Conservation (phyloP, 805 yeast species). For the Wickerhamomyces chaumierensis region DNA sequence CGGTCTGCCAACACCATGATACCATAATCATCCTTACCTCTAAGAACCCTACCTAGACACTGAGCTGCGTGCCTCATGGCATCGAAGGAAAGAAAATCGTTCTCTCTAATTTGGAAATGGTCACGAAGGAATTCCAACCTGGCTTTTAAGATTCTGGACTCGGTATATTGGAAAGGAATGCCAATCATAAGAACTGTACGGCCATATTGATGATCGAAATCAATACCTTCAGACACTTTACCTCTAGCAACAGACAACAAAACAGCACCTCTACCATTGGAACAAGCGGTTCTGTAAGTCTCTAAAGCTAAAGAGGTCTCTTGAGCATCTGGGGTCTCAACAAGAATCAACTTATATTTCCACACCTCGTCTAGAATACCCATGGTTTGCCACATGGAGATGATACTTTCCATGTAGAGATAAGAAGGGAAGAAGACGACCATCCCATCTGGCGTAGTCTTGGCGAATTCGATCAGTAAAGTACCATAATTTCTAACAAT, state of each 20-base stretch:
- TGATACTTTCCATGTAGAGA: conserved; percentile 94
- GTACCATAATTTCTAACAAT: conserved; percentile 96
- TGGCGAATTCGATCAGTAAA: conserved; percentile 80
- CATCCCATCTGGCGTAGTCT: conserved; percentile 95
- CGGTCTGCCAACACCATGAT: conserved; percentile 96
- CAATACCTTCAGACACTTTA: conserved; percentile 96
- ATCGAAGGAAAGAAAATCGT: conserved; percentile 91
- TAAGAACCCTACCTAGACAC: conserved; percentile 89
- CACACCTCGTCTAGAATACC: conserved; percentile 97
- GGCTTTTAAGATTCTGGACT: conserved; percentile 90
- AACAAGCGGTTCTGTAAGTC: conserved; percentile 91
- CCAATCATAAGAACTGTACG: conserved; percentile 98
- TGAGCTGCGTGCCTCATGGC: conserved; percentile 99
- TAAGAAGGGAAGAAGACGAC: conserved; percentile 97
- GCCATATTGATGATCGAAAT: conserved; percentile 97
- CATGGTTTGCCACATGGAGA: conserved; percentile 98
- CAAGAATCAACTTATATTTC: conserved; percentile 90
- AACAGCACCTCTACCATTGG: conserved; percentile 96
- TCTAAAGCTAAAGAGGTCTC: conserved; percentile 94
- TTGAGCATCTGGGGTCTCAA: conserved; percentile 98
- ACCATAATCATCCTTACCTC: conserved; percentile 98
- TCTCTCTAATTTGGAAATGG: conserved; percentile 84
- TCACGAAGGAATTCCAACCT: conserved; percentile 88
- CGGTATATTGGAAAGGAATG: conserved; percentile 97
- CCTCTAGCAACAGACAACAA: conserved; percentile 97